A percentile compares a stretch with the other conserved stretches of the same genome.
These are phyloP conservation scores for Leccinum truebloodii DNA, from an alignment of 768 basidiomycete species.

Conservation along the genomic window DNA sequence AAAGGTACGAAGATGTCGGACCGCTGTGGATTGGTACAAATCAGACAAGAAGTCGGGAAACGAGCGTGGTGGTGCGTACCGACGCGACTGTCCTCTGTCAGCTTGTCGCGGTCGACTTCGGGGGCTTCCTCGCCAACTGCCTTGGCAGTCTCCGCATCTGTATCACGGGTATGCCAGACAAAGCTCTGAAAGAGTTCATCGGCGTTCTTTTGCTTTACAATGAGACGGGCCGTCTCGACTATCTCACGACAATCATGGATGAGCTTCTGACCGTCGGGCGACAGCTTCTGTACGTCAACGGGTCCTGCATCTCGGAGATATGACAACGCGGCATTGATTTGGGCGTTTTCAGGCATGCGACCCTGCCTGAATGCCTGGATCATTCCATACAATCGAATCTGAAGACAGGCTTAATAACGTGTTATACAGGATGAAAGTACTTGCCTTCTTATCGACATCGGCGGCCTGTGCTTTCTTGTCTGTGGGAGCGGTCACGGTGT, in stretches of 20 bases:
- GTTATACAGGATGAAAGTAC: not conserved
- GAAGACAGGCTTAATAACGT: not conserved
- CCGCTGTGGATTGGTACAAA: slow-evolving; percentile 48
- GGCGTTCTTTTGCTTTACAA: slow-evolving; percentile 81
- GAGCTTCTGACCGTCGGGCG: slow-evolving; percentile 74
- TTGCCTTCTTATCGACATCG: slow-evolving; percentile 79
- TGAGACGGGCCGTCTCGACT: slow-evolving; percentile 67
- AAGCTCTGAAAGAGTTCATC: slow-evolving; percentile 95
- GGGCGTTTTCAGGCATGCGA: slow-evolving; percentile 75
- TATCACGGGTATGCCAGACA: slow-evolving; percentile 72
- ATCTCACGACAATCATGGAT: slow-evolving; percentile 79
- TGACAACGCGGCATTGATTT: slow-evolving; percentile 71
- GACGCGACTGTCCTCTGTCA: slow-evolving; percentile 57
- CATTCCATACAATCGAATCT: slow-evolving; percentile 76
- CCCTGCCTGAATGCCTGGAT: slow-evolving; percentile 80
- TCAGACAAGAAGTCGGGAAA: slow-evolving; percentile 5
- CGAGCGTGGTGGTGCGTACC: slow-evolving; percentile 42
- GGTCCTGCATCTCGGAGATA: slow-evolving; percentile 65
- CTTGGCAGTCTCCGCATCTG: slow-evolving; percentile 40
- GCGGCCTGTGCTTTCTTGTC: slow-evolving; percentile 60
- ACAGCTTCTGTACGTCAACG: slow-evolving; percentile 65
- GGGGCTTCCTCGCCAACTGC: slow-evolving; percentile 40
- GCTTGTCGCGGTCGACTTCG: slow-evolving; percentile 57
- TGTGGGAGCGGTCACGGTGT: slow-evolving; percentile 67
- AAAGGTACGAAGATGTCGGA: slow-evolving; percentile 85